phyloP scores from a whole-genome alignment of 2,329 filamentous ascomycete genomes.

The Fusarium sterilihyphosum region DNA sequence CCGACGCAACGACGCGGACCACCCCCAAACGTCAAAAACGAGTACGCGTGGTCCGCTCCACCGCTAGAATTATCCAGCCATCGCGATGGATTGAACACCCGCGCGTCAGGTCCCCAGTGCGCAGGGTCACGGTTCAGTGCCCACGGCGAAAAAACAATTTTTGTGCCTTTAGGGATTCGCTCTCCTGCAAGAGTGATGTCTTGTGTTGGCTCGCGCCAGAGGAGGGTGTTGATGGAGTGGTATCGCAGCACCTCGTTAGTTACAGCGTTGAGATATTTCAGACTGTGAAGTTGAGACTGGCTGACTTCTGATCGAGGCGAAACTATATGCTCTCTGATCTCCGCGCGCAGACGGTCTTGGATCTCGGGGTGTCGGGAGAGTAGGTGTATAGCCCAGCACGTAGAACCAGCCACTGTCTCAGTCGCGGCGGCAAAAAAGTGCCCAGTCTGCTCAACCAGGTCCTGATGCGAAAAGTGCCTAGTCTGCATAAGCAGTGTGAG shows the following conservation, averaged over 20 bases:
- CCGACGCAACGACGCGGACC: not conserved
- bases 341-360: not conserved
- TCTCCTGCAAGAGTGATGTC: not conserved
- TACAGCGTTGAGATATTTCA: not conserved
- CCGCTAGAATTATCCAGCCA: not conserved
- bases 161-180: not conserved
- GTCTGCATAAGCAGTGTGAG: not conserved
- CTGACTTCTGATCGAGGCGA: not conserved
- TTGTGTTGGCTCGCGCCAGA: not conserved
- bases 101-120: not conserved
- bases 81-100: not conserved
- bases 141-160: not conserved
- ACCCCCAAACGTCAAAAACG: not conserved
- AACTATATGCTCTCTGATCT: not conserved
- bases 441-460: not conserved
- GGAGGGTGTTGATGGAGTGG: not conserved
- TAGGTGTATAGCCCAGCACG: not conserved
- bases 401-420: not conserved
- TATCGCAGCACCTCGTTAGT: accelerated
- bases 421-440: not conserved
- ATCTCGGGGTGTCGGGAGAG: not conserved
- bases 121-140: not conserved
- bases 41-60: not conserved
- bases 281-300: not conserved
- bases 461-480: not conserved